Base-by-base conservation (phyloP, 139 green algal genomes). In the Chlorella sorokiniana region DNA sequence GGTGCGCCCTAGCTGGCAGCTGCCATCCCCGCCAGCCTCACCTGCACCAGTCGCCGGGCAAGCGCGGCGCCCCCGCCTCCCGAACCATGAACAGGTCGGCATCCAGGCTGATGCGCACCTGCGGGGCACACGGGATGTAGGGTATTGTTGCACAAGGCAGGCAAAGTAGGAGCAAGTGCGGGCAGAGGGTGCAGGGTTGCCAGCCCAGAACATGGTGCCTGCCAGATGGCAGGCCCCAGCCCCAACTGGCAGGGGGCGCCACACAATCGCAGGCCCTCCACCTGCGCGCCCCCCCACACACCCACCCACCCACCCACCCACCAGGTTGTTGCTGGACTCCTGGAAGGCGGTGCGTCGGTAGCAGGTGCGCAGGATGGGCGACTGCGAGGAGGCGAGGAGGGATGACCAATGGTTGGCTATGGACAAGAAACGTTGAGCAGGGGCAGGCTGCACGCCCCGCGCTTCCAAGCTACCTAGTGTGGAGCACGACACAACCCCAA, bases 331-430 rank as follows among this genome's bases (percentile, higher is more conserved):
- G 71, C 70, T 79, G 35, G 79, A 83, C 54, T 86, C 76, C 81
- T 97, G 93, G 85, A 95, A 97, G 62, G 94, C 94, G 3, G 81
- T 88, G 56, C 93, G 87, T 20, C 71, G 59, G 87, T 95, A 97
- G 37, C 89, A 68, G 1, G 94, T 96, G 52, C 92, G 85, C 33
- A 97, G 45, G 22, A 90, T 65, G 1, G 93, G 91, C 35, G 70
- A 84, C 90, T 88, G 84, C 33, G 90, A 76, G 82, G 94, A 91
- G 3, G 67, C 7, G 40, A 68, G 6, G 35, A 20, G 33, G 68
- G 38, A 5, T 48, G 63, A 6, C 2, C 3, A 38, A n/a, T 7
- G 37, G 61, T 23, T 14, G 27, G 27, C 7, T 11, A 37, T 42
- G 63, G 3, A 31, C 31, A 45, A 65, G 25, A 9, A n/a, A n/a